These are phyloP conservation scores for Cochlearia excelsa DNA, from an alignment of 345 rosid genomes.

Conservation along the genomic window DNA sequence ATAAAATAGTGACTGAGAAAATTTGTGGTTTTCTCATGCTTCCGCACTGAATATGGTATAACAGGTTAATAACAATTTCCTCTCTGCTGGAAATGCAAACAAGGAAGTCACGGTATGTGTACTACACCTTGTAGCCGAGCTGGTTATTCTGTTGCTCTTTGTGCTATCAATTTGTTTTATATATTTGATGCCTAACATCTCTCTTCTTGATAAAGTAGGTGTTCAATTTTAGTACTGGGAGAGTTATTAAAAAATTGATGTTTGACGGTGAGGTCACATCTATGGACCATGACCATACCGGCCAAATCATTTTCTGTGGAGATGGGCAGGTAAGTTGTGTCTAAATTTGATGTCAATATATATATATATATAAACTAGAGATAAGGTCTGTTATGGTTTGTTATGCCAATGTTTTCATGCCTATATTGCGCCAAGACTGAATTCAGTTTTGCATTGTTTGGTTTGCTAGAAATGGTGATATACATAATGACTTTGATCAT, in stretches of 20 bases:
- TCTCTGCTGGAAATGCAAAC: conserved; percentile 86
- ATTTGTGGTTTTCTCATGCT: conserved; percentile 9
- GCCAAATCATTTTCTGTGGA: conserved; percentile 91
- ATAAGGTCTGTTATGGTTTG: conserved; percentile 4
- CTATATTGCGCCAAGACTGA: conserved; percentile 1
- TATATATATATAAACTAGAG: neutral
- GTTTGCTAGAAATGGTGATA: neutral
- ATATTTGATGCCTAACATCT: conserved; percentile 25
- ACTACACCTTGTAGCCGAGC: conserved; percentile 26
- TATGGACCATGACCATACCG: conserved; percentile 99
- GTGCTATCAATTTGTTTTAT: conserved; percentile 4
- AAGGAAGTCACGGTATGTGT: conserved; percentile 78
- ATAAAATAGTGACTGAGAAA: conserved; percentile 4
- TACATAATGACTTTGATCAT: neutral
- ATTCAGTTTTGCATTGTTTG: neutral
- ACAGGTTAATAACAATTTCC: conserved; percentile 97
- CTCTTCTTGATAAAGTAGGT: conserved; percentile 50
- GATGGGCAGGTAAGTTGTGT: conserved; percentile 60
- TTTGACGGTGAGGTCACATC: conserved; percentile 70
- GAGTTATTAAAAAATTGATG: conserved; percentile 55
- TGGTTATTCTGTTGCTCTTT: conserved; percentile 11
- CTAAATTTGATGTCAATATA: conserved; percentile 2
- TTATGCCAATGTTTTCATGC: conserved; percentile 1
- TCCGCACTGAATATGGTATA: conserved; percentile 13
- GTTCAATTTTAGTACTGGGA: conserved; percentile 97